These are phyloP conservation scores for Otatea glauca DNA, from an alignment of 176 grass and related monocot species.

Conservation along the genomic window DNA sequence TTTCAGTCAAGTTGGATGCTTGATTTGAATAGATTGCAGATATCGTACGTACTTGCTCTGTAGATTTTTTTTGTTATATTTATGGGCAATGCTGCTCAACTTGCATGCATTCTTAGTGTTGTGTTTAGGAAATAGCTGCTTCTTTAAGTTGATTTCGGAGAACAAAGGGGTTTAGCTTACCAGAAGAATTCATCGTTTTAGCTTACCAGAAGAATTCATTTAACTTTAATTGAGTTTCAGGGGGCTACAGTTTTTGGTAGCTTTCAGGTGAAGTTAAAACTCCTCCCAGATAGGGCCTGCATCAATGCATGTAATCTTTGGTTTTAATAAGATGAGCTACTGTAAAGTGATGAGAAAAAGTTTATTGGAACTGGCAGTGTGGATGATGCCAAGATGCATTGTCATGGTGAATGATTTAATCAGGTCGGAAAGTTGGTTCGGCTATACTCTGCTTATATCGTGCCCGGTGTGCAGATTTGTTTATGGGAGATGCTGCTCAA, in stretches of 20 bases:
- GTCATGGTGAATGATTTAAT: slow-evolving; percentile 9
- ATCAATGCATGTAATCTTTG: neutral
- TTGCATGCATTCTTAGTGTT: slow-evolving; percentile 13
- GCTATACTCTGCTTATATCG: neutral
- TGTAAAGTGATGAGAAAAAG: neutral
- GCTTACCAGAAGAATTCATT: neutral
- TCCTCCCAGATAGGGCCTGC: no score
- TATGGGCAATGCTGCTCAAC: slow-evolving; percentile 7
- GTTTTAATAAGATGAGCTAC: neutral
- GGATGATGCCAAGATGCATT: slow-evolving; percentile 8
- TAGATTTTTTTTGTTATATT: slow-evolving; percentile 21
- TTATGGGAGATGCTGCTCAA: neutral
- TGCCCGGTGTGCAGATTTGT: slow-evolving; percentile 9
- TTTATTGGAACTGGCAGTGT: neutral
- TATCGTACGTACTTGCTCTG: slow-evolving; percentile 33
- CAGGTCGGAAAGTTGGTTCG: slow-evolving; percentile 3
- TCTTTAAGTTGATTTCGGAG: neutral
- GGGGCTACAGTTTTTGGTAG: no score
- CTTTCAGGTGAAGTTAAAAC: no score
- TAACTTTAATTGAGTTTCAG: neutral
- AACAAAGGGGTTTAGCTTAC: neutral
- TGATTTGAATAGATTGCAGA: slow-evolving; percentile 43
- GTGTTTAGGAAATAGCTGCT: neutral
- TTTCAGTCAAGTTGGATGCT: slow-evolving; percentile 42
- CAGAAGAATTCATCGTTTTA: neutral